Evolutionary conservation across 768 basidiomycete species (phyloP).

Genomic region (Phylloporus scabripes): DNA sequence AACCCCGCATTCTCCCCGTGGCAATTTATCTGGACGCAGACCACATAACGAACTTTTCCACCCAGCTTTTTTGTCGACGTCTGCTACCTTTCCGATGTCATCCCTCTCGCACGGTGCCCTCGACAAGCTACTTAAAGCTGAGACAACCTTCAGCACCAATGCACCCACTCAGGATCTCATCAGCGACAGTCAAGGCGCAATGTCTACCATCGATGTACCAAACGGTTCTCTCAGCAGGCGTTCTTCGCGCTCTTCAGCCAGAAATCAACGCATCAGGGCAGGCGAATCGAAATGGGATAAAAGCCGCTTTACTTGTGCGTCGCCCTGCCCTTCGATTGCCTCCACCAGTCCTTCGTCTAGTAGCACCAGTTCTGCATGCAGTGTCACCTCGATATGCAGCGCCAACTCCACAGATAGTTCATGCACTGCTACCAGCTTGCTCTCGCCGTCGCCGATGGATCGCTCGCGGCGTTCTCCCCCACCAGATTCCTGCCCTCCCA

Average conservation of each 20-base stretch:
- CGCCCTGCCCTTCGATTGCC: constrained; percentile 26
- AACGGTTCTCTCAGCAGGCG: constrained; percentile 23
- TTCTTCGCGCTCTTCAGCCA: constrained; percentile 28
- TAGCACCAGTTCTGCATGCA: constrained; percentile 23
- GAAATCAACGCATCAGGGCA: constrained; percentile 21
- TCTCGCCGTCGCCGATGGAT: constrained; percentile 27
- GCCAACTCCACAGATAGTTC: constrained; percentile 14
- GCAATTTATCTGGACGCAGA: constrained; percentile 18
- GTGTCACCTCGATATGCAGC: constrained; percentile 21
- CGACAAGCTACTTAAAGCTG: constrained; percentile 31
- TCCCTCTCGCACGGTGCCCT: constrained; percentile 28
- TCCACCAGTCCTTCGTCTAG: constrained; percentile 19
- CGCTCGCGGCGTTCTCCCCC: constrained; percentile 29
- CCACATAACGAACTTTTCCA: constrained; percentile 22
- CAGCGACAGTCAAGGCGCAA: constrained; percentile 16
- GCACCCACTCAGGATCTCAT: constrained; percentile 15
- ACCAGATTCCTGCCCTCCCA: constrained; percentile 36
- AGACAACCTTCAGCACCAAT: constrained; percentile 17
- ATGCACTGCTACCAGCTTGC: constrained; percentile 10
- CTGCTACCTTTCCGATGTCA: constrained; percentile 27
- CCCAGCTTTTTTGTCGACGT: constrained; percentile 20
- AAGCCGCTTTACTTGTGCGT: constrained; percentile 25
- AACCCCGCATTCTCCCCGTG: constrained; percentile 27
- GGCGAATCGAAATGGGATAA: constrained; percentile 28
- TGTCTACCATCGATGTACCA: constrained; percentile 24